Base-by-base conservation (phyloP, 129 eudicot genomes). In the Arctium lappa region DNA sequence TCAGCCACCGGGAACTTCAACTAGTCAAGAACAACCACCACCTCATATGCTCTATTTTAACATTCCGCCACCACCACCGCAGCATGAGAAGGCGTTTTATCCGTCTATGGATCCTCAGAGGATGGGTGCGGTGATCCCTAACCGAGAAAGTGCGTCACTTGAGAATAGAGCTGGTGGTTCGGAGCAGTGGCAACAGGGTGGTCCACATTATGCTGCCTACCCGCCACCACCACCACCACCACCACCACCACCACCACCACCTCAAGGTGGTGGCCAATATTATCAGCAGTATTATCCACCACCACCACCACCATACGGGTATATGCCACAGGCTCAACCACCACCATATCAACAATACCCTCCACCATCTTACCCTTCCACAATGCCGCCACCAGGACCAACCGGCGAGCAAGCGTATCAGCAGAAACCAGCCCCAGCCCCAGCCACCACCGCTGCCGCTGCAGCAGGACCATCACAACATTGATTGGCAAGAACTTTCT, bases 21-120 rank as follows among this genome's bases (percentile, higher is more conserved):
- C 34, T 62, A 3, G 34, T 63, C 87, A 84, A 76, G 86, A 83
- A 29, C 92, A 83, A 53, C 81, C 30, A 30, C 77, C 88, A 5
- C 81, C 76, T 0, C 87, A 85, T 30, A 85, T 90, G 92, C 86
- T 87, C 0, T 92, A 92, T 82, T 92, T 90, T 81, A 90, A 92
- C 48, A 92, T 92, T 9, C 97, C 97, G 2, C 95, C 90, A 0
- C 87, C 89, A 76, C 86, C 88, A 15, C 81, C 89, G 70, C 97
- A 89, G 72, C 95, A 90, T 44, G 98, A 89, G 8, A 86, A 94
- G 85, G 79, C 97, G 9, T 88, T 80, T 72, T 92, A 92, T 84
- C 97, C 97, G 8, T 92, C 97, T 0, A 92, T 92, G 97, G 97
- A 92, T 70, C 94, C 97, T 12, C 93, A 89, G 74, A 86, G 97